phyloP scores from a whole-genome alignment of 1,139 yeast species.

The Pichia sp. region DNA sequence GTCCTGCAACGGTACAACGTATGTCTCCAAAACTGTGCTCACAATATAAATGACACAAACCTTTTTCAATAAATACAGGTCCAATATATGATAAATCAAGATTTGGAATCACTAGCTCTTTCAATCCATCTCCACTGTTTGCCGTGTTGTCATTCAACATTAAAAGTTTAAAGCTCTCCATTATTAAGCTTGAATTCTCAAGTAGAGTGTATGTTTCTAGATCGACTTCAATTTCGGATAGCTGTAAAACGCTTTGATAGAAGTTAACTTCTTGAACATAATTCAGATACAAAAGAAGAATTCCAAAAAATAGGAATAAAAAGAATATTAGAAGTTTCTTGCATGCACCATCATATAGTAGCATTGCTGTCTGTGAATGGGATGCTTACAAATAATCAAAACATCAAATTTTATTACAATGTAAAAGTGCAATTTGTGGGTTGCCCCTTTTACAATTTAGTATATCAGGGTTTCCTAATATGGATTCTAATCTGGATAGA shows the following conservation, averaged over 20 bases:
- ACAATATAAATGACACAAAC: conserved; percentile 20
- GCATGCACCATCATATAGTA: conserved; percentile 15
- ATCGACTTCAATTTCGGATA: conserved; percentile 17
- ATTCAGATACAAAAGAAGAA: conserved; percentile 20
- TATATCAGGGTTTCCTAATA: no score
- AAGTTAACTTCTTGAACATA: conserved; percentile 22
- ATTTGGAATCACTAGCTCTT: no score
- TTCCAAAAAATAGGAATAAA: conserved; percentile 18
- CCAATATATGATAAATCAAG: conserved; percentile 22
- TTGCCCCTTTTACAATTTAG: no score
- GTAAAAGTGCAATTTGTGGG: no score
- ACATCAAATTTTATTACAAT: no score
- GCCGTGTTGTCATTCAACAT: no score
- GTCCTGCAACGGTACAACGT: conserved; percentile 21
- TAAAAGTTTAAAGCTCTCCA: no score
- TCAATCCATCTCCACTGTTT: no score
- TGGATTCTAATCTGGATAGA: no score
- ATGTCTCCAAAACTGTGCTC: conserved; percentile 19
- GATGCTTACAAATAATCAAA: no score
- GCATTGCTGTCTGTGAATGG: no score
- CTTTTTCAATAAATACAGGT: conserved; percentile 27
- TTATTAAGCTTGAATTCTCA: conserved; percentile 11
- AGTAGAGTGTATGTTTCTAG: conserved; percentile 19
- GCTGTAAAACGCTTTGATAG: conserved; percentile 20
- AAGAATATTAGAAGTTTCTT: conserved; percentile 17